These are phyloP conservation scores for Salvia rosmarinus DNA, from an alignment of 257 asterid genomes.

Conservation along the genomic window DNA sequence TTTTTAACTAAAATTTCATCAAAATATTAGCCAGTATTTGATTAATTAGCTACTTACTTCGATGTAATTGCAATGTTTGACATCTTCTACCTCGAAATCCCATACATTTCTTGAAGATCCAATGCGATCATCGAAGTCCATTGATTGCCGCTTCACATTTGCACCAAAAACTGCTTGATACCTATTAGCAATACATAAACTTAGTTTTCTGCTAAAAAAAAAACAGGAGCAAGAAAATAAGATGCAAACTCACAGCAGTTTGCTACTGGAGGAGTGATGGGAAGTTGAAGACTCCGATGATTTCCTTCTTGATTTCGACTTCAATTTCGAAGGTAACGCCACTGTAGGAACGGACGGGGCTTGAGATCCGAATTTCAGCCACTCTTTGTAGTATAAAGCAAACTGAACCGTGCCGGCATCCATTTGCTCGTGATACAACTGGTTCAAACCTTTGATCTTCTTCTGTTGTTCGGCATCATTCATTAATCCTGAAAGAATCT, in stretches of 20 bases:
- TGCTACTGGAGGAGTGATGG: slow-evolving; percentile 43
- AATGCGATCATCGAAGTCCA: slow-evolving; percentile 37
- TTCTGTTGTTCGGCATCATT: slow-evolving; percentile 42
- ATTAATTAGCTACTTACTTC: slow-evolving; percentile 49
- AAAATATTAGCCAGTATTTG: slow-evolving; percentile 11
- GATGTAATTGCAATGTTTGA: slow-evolving; percentile 36
- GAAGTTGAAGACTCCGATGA: slow-evolving; percentile 55
- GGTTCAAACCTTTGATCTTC: slow-evolving; percentile 49
- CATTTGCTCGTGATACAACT: slow-evolving; percentile 56
- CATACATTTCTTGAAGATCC: slow-evolving; percentile 41
- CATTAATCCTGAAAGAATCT: slow-evolving; percentile 39
- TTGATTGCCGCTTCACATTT: slow-evolving; percentile 41
- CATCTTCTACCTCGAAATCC: slow-evolving; percentile 44
- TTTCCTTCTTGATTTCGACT: slow-evolving; percentile 48
- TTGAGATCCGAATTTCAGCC: slow-evolving; percentile 75
- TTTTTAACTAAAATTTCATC: background rate
- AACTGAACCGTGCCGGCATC: slow-evolving; percentile 66
- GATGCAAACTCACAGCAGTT: slow-evolving; percentile 60
- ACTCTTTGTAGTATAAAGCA: slow-evolving; percentile 69
- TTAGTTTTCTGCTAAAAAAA: background rate
- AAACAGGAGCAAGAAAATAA: background rate
- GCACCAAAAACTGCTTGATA: slow-evolving; percentile 69
- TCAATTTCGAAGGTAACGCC: slow-evolving; percentile 51
- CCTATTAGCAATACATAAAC: slow-evolving; percentile 37
- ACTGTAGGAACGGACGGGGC: slow-evolving; percentile 71